Conservation (phyloP, 225 moss, liverwort and hornwort genomes). For the Physcomitrellopsis africana region DNA sequence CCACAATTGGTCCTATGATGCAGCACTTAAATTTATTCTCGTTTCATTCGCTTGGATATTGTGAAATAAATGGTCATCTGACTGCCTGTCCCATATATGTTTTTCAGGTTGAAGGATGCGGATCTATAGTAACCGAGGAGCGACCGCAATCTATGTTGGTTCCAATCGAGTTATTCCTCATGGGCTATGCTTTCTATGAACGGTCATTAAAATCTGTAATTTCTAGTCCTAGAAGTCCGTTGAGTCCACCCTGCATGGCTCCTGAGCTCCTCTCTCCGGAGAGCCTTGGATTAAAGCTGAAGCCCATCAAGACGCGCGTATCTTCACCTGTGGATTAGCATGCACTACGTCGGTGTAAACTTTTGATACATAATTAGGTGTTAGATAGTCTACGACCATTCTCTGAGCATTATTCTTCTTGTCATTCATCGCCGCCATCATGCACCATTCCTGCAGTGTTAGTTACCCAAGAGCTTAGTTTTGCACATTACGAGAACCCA, state of each 20-base stretch:
- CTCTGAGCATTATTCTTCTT: not conserved
- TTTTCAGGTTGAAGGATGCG: slow-evolving; percentile 87
- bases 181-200: slow-evolving; percentile 85
- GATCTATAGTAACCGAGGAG: slow-evolving; percentile 94
- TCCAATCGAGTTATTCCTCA: slow-evolving; percentile 87
- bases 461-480: slow-evolving; percentile 16
- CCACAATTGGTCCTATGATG: too few relatives aligned
- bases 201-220: slow-evolving; percentile 50
- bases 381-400: not conserved
- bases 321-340: slow-evolving; percentile 43
- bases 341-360: not conserved
- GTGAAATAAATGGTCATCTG: not conserved
- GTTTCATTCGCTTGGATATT: not conserved
- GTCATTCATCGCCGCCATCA: not conserved
- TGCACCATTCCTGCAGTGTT: slow-evolving; percentile 17
- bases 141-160: slow-evolving; percentile 90
- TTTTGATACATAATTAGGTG: slow-evolving; percentile 3
- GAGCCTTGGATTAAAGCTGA: slow-evolving; percentile 89
- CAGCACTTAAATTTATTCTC: not conserved
- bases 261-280: slow-evolving; percentile 85
- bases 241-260: slow-evolving; percentile 86
- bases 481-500: slow-evolving; percentile 18
- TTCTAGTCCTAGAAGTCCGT: slow-evolving; percentile 84
- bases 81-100: not conserved
- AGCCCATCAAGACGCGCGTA: slow-evolving; percentile 95